Base-by-base conservation (phyloP, 2,329 filamentous ascomycete species). In the Aschersonia sp. region DNA sequence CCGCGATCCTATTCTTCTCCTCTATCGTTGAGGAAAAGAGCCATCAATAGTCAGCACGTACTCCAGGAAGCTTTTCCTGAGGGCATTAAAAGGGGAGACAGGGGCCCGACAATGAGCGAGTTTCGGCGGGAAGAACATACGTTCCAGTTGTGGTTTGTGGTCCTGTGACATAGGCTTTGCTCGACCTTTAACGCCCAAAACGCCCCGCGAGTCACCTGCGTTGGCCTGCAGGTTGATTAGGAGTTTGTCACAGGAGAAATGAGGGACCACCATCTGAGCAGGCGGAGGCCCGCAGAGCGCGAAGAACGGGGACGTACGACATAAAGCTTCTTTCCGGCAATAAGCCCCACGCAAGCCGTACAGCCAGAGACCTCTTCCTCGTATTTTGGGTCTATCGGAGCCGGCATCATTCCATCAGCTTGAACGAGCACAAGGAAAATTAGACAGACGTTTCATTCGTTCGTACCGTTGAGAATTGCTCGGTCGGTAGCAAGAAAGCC, bases 161-260 rank as follows among this genome's bases (percentile, higher is more conserved):
- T 98, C 92, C 63, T 94, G 94, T n/a, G 92, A 98, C 51, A 98
- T 75, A 47, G 92, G 92, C 72, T 97, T 98, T 56, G 92, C 92
- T 59, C 92, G 80, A 55, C 92, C 92, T 72, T 97, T 98, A 61
- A 98, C 88, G 58, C 92, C 92, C 55, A 98, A 71, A 30, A 98
- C 92, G 61, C 84, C 87, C 72, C 92, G 82, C 53, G 92, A 98
- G 66, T 98, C 92, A 62, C 92, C 92, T 53, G 92, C 88, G 65
- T 98, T 98, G 60, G 88, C 92, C 92, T 98, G 40, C 5, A 5
- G 5, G 35, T 5, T 12, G 31, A 42, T 31, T 30, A 12, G 30
- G 44, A 41, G 47, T 59, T 48, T 57, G 54, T 49, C 49, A 50
- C 50, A 48, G 48, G 43, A 9, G 5, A 30, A 6, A 29, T 7